Evolutionary conservation across 176 grass and related monocot genomes (phyloP).

Genomic region (Themeda triandra): DNA sequence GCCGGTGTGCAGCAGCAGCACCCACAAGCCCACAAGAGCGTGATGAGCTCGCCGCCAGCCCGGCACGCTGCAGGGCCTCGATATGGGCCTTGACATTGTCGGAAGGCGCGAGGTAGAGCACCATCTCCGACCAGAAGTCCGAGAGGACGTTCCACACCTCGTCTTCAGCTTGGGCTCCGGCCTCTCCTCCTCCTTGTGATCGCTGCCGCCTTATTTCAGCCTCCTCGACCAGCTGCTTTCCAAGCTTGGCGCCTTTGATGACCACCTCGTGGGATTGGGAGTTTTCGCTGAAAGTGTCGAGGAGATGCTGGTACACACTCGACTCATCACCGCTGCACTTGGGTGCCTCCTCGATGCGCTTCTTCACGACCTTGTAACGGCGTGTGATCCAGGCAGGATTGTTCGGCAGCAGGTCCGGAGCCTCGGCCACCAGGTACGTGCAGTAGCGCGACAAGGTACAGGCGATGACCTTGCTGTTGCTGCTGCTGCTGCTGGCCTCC

Average conservation of each 20-base stretch:
- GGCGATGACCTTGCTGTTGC: not conserved
- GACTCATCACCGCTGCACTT: not conserved
- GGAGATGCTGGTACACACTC: not conserved
- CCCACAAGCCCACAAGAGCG: not conserved
- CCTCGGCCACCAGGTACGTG: not conserved
- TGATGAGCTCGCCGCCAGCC: not conserved
- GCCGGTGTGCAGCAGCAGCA: not conserved
- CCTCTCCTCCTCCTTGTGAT: no score
- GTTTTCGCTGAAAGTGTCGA: not conserved
- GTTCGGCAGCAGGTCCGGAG: constrained; percentile 4
- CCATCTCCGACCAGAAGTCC: not conserved
- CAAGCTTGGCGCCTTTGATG: not conserved
- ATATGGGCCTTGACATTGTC: constrained; percentile 3
- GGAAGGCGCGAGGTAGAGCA: not conserved
- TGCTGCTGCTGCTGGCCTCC: not conserved
- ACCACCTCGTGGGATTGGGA: not conserved
- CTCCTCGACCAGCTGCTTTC: not conserved
- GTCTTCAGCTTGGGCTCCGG: no score
- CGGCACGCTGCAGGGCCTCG: not conserved
- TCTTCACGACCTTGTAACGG: not conserved
- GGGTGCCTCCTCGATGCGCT: not conserved
- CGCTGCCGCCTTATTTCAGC: not conserved
- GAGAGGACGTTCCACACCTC: not conserved
- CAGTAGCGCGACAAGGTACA: not conserved
- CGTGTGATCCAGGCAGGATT: not conserved